Percentiles rank a stretch among this genome's conserved stretches.
Evolutionary conservation across 148 eudicot species (phyloP).

Genomic region (Nyssa sinensis): DNA sequence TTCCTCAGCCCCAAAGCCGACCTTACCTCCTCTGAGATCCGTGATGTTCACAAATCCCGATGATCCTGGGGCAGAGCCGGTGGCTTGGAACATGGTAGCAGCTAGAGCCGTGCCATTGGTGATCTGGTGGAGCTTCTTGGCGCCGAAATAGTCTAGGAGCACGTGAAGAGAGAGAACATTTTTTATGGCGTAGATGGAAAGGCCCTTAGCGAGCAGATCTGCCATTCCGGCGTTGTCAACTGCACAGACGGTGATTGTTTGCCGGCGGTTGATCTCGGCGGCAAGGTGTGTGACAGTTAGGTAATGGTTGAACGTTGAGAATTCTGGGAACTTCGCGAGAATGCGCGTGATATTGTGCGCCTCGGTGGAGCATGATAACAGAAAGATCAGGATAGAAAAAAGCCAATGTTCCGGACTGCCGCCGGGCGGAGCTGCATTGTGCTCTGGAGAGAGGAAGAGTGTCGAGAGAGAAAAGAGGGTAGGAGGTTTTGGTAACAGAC

Average conservation of each 20-base stretch:
- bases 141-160: constrained; percentile 85
- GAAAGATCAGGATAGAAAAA: constrained; percentile 13
- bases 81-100: constrained; percentile 93
- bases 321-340: constrained; percentile 52
- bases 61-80: constrained; percentile 74
- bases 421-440: constrained; percentile 42
- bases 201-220: constrained; percentile 48
- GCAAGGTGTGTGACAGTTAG: constrained; percentile 83
- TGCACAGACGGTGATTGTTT: constrained; percentile 85
- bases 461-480: not conserved
- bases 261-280: constrained; percentile 64
- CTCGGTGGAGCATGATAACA: constrained; percentile 6
- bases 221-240: constrained; percentile 81
- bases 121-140: constrained; percentile 90
- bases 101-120: constrained; percentile 78
- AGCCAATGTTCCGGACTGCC: constrained; percentile 24
- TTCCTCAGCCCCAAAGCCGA: constrained; percentile 63
- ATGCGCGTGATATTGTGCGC: constrained; percentile 85
- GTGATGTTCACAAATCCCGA: constrained; percentile 89
- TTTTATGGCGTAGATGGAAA: constrained; percentile 51
- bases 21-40: constrained; percentile 79
- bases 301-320: constrained; percentile 93
- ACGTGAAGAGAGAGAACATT: constrained; percentile 83
- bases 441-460: constrained; percentile 5
- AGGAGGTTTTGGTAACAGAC: not conserved